Evolutionary conservation across 1,284 basidiomycete species (phyloP).

Genomic region (Polyporus tsugae): DNA sequence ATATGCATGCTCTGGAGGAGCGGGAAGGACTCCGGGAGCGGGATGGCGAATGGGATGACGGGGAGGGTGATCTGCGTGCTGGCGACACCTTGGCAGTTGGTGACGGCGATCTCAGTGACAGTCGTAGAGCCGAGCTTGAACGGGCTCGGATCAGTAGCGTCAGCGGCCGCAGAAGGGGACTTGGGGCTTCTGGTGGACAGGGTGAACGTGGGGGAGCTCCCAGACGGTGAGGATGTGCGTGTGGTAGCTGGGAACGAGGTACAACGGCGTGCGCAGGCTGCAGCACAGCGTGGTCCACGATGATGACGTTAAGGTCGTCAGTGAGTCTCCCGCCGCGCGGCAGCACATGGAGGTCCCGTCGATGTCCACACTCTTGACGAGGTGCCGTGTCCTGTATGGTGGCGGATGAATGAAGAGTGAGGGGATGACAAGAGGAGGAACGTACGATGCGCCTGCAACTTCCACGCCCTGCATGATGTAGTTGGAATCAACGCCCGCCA

Average conservation of each 20-base stretch:
- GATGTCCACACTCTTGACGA: constrained; percentile 22
- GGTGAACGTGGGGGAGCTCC: constrained; percentile 36
- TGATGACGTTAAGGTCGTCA: constrained; percentile 35
- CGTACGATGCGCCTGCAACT: constrained; percentile 43
- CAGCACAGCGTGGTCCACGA: constrained; percentile 31
- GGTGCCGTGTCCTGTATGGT: constrained; percentile 25
- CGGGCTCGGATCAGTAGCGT: constrained; percentile 52
- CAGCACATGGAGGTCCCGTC: constrained; percentile 26
- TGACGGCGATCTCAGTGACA: constrained; percentile 46
- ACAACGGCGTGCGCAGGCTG: constrained; percentile 10
- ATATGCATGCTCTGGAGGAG: constrained; percentile 70
- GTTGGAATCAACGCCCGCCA: constrained; percentile 43
- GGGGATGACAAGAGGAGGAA: constrained; percentile 12
- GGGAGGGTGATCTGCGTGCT: constrained; percentile 57
- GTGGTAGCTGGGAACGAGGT: constrained; percentile 48
- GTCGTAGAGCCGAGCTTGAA: constrained; percentile 49
- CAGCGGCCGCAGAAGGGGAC: constrained; percentile 16
- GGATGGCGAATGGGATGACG: constrained; percentile 68
- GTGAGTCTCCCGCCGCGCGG: constrained; percentile 35
- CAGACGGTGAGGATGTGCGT: constrained; percentile 64
- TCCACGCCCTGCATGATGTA: constrained; percentile 48
- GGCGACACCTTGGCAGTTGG: constrained; percentile 21
- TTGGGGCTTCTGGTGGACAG: constrained; percentile 15
- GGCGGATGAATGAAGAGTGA: neutral
- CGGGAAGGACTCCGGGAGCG: constrained; percentile 68